Conservation (phyloP, 805 yeast genomes). For the Nematodospora valgi region DNA sequence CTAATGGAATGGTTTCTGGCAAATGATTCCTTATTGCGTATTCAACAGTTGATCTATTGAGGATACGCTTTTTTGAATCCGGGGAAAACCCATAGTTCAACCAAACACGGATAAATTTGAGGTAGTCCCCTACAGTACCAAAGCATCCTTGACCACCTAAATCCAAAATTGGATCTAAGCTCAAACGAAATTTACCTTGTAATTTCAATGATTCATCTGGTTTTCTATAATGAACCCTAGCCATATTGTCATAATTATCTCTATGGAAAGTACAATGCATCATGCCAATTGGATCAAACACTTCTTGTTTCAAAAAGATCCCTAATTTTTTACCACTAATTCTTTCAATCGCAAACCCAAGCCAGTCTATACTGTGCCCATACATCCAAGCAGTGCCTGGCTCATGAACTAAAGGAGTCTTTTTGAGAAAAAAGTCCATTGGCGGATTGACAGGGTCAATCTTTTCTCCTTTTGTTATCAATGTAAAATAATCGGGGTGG, state of each 20-base stretch:
- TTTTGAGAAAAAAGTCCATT: conserved; percentile 22
- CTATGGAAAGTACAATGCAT: conserved; percentile 22
- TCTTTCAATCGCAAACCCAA: conserved; percentile 33
- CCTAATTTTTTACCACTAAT: conserved; percentile 31
- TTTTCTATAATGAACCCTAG: conserved; percentile 16
- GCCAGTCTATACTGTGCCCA: conserved; percentile 38
- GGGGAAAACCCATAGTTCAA: conserved; percentile 37
- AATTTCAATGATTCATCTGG: conserved; percentile 13
- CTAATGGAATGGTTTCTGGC: conserved; percentile 18
- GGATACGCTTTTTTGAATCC: conserved; percentile 29
- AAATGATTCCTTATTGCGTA: conserved; percentile 33
- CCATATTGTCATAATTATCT: conserved; percentile 11
- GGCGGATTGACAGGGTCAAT: conserved; percentile 20
- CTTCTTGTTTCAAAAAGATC: conserved; percentile 23
- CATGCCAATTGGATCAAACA: conserved; percentile 37
- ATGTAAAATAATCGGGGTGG: conserved; percentile 24
- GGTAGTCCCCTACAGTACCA: conserved; percentile 34
- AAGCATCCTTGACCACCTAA: conserved; percentile 45
- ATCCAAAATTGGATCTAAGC: conserved; percentile 24
- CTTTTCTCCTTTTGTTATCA: conserved; percentile 17
- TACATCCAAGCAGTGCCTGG: conserved; percentile 39
- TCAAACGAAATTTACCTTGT: conserved; percentile 14
- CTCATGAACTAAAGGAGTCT: conserved; percentile 28
- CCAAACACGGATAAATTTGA: conserved; percentile 38
- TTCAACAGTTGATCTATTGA: conserved; percentile 24